Evolutionary conservation across 129 eudicot genomes (phyloP).

Genomic region (carrot (Daucus carota)): DH1_v3.0 NC_030384.2:45214001-45214500

Average conservation of each 20-base stretch:
- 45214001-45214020: neutral
- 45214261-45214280: neutral
- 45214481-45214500: conserved; percentile 83
- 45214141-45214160: neutral
- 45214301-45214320: neutral
- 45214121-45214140: neutral
- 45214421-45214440: conserved; percentile 85
- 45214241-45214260: neutral
- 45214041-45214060: neutral
- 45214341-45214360: neutral
- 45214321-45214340: neutral
- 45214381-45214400: neutral
- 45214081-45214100: neutral
- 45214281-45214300: neutral
- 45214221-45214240: neutral
- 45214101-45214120: neutral
- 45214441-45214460: conserved; percentile 82
- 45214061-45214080: neutral
- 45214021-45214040: neutral
- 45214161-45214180: neutral
- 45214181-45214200: neutral
- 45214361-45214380: neutral
- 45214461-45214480: conserved; percentile 70
- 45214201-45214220: neutral
- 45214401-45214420: conserved; percentile 88